Evolutionary conservation across 108 stramenopile genomes (phyloP), one percentile per base, ranked within the genome.

Genomic region (Nitzschia inconspicua): DNA sequence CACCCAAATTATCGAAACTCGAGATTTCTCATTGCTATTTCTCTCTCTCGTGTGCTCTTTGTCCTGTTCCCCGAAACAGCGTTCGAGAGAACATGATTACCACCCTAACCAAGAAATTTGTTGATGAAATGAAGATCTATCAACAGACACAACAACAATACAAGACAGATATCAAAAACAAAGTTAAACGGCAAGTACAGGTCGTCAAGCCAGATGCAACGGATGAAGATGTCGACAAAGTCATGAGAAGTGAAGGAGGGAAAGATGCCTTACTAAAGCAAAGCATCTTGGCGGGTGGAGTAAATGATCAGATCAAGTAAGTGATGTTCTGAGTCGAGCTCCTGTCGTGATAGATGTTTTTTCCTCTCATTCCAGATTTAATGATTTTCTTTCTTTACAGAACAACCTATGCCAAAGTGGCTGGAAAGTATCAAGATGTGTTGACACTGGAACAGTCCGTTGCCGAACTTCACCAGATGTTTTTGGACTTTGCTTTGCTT

Each of bases 391-490:
- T 68, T 25, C 25, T 43, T 25, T 19, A 9, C 25, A 77, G 71
- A 54, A 74, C 73, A 41, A 81, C 95, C 7, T 93, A 91, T 55
- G 71, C 80, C 65, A 88, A 96, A 37, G 97, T 97, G 27, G 86
- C 89, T 47, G 97, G 91, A 43, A 98, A 97, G 62, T 99, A 99
- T 74, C 96, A 98, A 69, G 98, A 99, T 77, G 97, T 99, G 6
- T 59, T 96, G 60, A 83, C 93, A n/a, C 62, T 99, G 31, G 98
- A 99, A 75, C 90, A 90, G 34, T 77, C 74, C 51, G 97, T 99
- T 25, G 92, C 92, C 4, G 97, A 98, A 66, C 76, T 99, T 47
- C 97, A 99, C 79, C 97, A 98, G 75, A 99, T 99, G 98, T 99
- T 99, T 73, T 59, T 98, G 68, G 98, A 99, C 74, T 97, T 99